Evolutionary conservation across 1,139 yeast genomes (phyloP).

Genomic region (Candida gigantensis): DNA sequence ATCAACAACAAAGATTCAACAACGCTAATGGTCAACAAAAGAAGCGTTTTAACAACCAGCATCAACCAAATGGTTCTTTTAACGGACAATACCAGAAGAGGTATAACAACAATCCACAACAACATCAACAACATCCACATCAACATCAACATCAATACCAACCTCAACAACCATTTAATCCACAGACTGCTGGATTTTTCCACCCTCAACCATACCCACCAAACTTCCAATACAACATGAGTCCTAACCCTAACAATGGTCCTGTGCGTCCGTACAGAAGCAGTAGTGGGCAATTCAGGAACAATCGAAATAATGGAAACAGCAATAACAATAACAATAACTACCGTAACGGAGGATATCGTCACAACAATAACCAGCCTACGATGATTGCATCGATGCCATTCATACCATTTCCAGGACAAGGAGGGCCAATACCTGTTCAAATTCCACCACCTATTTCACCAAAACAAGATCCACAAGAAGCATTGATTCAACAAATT

Average conservation of each 20-base stretch:
- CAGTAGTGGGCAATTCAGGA: slow-evolving; percentile 15
- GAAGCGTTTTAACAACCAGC: slow-evolving; percentile 15
- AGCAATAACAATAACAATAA: slow-evolving; percentile 12
- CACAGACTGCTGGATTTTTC: slow-evolving; percentile 25
- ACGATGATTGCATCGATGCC: slow-evolving; percentile 8
- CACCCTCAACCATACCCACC: slow-evolving; percentile 22
- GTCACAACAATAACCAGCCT: slow-evolving; percentile 9
- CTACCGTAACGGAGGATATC: slow-evolving; percentile 13
- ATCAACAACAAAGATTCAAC: too few species aligned
- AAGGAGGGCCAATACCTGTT: slow-evolving; percentile 22
- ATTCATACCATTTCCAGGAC: slow-evolving; percentile 11
- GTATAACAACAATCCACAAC: slow-evolving; percentile 12
- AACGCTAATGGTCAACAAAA: slow-evolving; percentile 19
- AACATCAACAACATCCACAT: slow-evolving; percentile 14
- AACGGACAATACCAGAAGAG: slow-evolving; percentile 21
- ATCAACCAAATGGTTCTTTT: slow-evolving; percentile 12
- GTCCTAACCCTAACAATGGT: slow-evolving; percentile 3
- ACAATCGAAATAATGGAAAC: slow-evolving; percentile 8
- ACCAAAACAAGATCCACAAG: slow-evolving; percentile 49
- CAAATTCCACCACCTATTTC: slow-evolving; percentile 52
- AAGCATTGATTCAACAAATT: slow-evolving; percentile 63
- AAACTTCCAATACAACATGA: slow-evolving; percentile 29
- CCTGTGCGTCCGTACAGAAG: slow-evolving; percentile 9
- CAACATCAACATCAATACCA: too few species aligned
- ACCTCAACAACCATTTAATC: slow-evolving; percentile 20